Conservation (phyloP, 2,329 filamentous ascomycete species). For the Blastomyces emzantsi region DNA sequence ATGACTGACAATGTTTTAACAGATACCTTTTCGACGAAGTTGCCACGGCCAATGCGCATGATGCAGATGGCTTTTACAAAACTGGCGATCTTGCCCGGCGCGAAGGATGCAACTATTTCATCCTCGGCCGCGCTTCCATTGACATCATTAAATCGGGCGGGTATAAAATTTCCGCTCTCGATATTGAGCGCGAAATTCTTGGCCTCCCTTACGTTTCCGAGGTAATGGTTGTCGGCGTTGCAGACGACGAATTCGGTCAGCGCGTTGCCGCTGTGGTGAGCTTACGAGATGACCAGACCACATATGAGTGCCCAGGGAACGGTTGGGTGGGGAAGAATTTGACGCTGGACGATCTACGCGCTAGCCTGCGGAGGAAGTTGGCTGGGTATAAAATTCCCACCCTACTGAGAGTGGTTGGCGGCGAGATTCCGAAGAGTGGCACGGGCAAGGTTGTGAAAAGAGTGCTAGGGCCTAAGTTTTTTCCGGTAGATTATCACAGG, state of each 20-base stretch:
- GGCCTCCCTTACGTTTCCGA: conserved; percentile 18
- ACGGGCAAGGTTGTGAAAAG: conserved; percentile 47
- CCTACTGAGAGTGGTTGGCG: conserved; percentile 25
- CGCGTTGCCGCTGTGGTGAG: conserved; percentile 13
- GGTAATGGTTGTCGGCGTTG: conserved; percentile 16
- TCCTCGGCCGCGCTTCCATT: conserved; percentile 18
- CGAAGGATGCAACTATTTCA: conserved; percentile 15
- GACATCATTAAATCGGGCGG: conserved; percentile 18
- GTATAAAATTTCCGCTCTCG: conserved; percentile 16
- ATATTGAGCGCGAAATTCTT: conserved; percentile 17
- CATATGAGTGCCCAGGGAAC: conserved; percentile 11
- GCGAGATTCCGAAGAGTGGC: conserved; percentile 41
- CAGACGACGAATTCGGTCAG: conserved; percentile 15
- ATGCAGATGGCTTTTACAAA: conserved; percentile 17
- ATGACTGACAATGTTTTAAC: not conserved
- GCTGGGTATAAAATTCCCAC: conserved; percentile 17
- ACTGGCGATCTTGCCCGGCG: conserved; percentile 17
- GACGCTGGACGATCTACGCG: conserved; percentile 11
- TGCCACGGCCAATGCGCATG: conserved; percentile 12
- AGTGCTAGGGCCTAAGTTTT: conserved; percentile 33
- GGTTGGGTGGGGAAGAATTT: conserved; percentile 7
- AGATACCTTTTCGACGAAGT: conserved; percentile 9
- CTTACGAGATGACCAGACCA: conserved; percentile 13
- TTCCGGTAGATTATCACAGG: conserved; percentile 22
- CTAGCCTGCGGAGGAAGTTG: conserved; percentile 12